A percentile compares a stretch with the other conserved stretches of the same genome.
These are phyloP conservation scores for Saccharomyces mikatae DNA, from an alignment of 805 yeast species.

Conservation along the genomic window DNA sequence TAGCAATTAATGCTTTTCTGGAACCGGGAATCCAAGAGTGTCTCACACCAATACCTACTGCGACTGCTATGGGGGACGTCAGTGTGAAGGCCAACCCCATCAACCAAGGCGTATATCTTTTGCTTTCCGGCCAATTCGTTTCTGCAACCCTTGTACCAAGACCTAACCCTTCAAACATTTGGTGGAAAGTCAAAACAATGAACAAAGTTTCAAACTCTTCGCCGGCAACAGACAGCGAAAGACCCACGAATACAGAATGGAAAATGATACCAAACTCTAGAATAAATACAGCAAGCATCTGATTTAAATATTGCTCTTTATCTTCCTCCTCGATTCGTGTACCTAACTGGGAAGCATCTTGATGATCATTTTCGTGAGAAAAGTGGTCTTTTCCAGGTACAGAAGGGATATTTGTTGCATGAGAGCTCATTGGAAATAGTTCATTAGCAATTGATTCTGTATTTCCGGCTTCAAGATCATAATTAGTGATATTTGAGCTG, in stretches of 20 bases:
- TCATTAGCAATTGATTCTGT: not conserved
- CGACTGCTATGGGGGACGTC: constrained; percentile 68
- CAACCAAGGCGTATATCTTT: constrained; percentile 50
- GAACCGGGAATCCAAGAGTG: constrained; percentile 51
- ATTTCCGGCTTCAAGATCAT: not conserved
- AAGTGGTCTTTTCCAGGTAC: constrained; percentile 10
- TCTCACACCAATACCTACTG: constrained; percentile 72
- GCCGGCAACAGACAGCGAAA: constrained; percentile 70
- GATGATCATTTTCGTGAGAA: constrained; percentile 8
- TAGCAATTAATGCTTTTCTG: constrained; percentile 50
- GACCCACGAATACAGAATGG: constrained; percentile 77
- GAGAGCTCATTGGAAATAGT: not conserved
- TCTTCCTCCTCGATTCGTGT: constrained; percentile 9
- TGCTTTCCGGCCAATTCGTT: constrained; percentile 40
- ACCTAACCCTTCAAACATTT: constrained; percentile 80
- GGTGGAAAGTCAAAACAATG: constrained; percentile 66
- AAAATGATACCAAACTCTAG: constrained; percentile 75
- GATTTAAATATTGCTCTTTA: constrained; percentile 46
- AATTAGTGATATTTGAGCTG: not conserved
- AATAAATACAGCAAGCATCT: constrained; percentile 46
- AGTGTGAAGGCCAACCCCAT: constrained; percentile 43
- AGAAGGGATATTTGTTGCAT: not conserved
- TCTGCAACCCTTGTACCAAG: constrained; percentile 69
- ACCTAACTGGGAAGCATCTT: constrained; percentile 7
- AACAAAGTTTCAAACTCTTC: constrained; percentile 65